A percentile compares a stretch with the other conserved stretches of the same genome.
These are phyloP conservation scores for Mychonastes homosphaera DNA, from an alignment of 139 green algal genomes.

Conservation along the genomic window DNA sequence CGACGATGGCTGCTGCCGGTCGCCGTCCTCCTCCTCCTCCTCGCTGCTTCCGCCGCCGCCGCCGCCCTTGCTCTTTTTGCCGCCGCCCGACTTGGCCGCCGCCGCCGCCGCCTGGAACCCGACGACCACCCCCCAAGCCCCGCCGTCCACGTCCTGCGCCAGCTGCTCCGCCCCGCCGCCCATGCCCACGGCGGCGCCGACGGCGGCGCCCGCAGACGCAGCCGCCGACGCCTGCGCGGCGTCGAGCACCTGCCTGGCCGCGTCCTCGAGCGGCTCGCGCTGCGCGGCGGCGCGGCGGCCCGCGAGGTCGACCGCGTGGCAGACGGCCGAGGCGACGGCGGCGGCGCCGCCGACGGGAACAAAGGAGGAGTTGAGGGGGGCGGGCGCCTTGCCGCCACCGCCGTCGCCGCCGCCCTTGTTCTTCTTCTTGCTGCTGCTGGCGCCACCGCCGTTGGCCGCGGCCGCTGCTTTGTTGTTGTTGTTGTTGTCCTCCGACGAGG, in stretches of 20 bases:
- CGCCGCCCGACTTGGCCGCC: slow-evolving; percentile 33
- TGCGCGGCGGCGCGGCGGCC: too few relatives aligned
- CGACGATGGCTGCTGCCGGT: slow-evolving; percentile 5
- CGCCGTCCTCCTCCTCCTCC: slow-evolving; percentile 12
- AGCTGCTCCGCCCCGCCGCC: slow-evolving; percentile 11
- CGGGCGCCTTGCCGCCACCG: background rate
- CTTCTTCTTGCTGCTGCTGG: background rate
- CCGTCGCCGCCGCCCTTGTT: background rate
- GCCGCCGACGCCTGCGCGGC: too few relatives aligned
- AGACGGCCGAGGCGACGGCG: too few relatives aligned
- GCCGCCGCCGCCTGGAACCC: too few relatives aligned
- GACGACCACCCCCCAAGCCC: slow-evolving; percentile 67
- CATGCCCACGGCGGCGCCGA: background rate
- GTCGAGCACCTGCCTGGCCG: too few relatives aligned
- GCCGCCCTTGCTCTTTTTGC: slow-evolving; percentile 3
- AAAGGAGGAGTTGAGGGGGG: too few relatives aligned
- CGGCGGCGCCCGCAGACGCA: slow-evolving; percentile 4
- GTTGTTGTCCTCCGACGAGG: background rate
- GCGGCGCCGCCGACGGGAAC: too few relatives aligned
- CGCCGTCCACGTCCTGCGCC: slow-evolving; percentile 12
- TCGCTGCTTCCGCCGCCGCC: background rate
- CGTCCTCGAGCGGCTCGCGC: too few relatives aligned
- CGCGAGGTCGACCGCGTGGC: too few relatives aligned
- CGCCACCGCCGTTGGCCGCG: background rate
- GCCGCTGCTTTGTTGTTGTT: too few relatives aligned